Evolutionary conservation across 805 yeast species (phyloP), one percentile per base, ranked within the genome.

Genomic region (Kregervanrija delftensis): DNA sequence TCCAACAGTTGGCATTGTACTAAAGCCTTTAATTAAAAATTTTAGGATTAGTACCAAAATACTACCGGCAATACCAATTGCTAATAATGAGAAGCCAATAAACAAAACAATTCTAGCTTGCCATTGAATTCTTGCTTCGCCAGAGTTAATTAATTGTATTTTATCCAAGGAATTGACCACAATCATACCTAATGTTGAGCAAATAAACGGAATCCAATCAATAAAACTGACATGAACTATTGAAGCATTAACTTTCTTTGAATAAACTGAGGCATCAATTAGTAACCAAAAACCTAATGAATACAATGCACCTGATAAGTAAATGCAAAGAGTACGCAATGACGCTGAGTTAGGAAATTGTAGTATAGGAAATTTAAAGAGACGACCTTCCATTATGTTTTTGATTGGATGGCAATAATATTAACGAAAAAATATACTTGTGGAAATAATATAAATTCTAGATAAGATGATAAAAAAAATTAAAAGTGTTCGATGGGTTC

Each of bases 181-280:
- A 37, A 90, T 68, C 87, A 90, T 90, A 2, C 99, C 99, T 33
- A 89, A 63, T 0, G 95, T 79, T 6, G 95, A 82, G 53, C 96
- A 85, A 30, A 91, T 74, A 51, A 86, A 80, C 4, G 99, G 99
- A 42, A 93, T 79, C 99, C 99, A 91, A 66, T 91, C 99, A 35
- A 87, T 83, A 59, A 91, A 86, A 4, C 91, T 81, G 30, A 93
- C 87, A 61, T 91, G 97, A 6, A 89, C 87, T 37, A 72, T 71
- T 0, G 96, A 83, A 0, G 89, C 96, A 68, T 91, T 91, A 40
- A 82, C 83, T 13, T 88, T 83, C 51, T 79, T 82, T 37, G 95
- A 84, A 64, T 79, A 91, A 33, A 93, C 74, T 2, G 95, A 89
- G 1, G 96, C 87, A 64, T 91, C 98, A 14, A 93, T 65, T 64